phyloP scores from a whole-genome alignment of 805 yeast species.

The Clavispora vitiphila region DNA sequence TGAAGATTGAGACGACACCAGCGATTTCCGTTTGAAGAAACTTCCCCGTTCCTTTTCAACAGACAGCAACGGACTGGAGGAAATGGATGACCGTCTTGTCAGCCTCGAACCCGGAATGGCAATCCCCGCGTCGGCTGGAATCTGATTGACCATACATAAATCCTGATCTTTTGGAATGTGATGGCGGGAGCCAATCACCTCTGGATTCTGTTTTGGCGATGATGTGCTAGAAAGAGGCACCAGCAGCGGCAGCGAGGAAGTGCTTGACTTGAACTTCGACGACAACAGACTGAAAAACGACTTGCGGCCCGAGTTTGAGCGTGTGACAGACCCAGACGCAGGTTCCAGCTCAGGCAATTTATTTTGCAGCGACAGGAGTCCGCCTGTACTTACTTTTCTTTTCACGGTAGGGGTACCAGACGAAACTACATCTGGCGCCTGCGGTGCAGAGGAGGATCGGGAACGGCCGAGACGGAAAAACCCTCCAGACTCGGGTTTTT shows the following conservation, averaged over 20 bases:
- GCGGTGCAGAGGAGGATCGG: constrained; percentile 21
- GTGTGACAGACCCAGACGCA: not conserved
- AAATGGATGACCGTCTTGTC: constrained; percentile 6
- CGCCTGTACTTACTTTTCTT: constrained; percentile 9
- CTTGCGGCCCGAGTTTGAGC: constrained; percentile 8
- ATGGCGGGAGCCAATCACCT: constrained; percentile 7
- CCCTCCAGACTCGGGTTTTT: not conserved
- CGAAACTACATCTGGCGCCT: constrained; percentile 6
- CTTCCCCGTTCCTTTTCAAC: constrained; percentile 12
- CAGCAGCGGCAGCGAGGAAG: not conserved
- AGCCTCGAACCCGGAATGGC: constrained; percentile 5
- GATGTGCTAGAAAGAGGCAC: not conserved
- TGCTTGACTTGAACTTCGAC: constrained; percentile 31
- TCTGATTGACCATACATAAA: constrained; percentile 19
- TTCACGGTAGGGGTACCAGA: constrained; percentile 7
- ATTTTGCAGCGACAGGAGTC: not conserved
- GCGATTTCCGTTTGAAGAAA: constrained; percentile 16
- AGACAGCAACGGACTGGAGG: constrained; percentile 11
- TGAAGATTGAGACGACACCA: constrained; percentile 3
- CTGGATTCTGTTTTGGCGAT: constrained; percentile 12
- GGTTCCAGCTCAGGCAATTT: not conserved
- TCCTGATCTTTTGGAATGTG: constrained; percentile 14
- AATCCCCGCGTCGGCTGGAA: constrained; percentile 23
- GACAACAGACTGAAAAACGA: constrained; percentile 36
- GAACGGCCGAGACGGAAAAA: constrained; percentile 12